Evolutionary conservation across 495 filamentous ascomycete species (phyloP).

Genomic region (Penicillium parvum): DNA sequence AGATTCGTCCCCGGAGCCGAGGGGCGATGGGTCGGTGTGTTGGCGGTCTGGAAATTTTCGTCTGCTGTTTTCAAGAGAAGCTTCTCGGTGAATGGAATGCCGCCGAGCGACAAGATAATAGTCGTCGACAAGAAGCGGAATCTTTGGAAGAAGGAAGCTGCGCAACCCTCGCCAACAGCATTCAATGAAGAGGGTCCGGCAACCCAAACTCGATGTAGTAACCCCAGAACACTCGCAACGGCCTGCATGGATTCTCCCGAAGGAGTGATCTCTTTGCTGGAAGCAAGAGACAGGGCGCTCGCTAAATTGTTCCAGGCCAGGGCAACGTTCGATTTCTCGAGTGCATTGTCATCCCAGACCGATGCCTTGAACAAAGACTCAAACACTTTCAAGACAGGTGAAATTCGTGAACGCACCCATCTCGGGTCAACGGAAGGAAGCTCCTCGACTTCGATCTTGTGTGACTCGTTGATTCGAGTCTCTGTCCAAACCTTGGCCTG

Average conservation of each 20-base stretch:
- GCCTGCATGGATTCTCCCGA: conserved; percentile 77
- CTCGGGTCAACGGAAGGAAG: conserved; percentile 74
- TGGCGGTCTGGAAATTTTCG: conserved; percentile 39
- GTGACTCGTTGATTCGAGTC: conserved; percentile 56
- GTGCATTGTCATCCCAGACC: conserved; percentile 48
- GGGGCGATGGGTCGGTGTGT: conserved; percentile 45
- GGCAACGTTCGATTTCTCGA: conserved; percentile 39
- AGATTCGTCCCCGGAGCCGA: conserved; percentile 21
- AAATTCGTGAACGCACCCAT: conserved; percentile 76
- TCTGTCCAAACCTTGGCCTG: conserved; percentile 68
- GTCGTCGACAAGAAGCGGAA: conserved; percentile 56
- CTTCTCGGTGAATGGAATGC: conserved; percentile 76
- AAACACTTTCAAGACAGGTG: conserved; percentile 57
- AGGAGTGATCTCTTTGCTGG: conserved; percentile 85
- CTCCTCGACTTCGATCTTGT: conserved; percentile 59
- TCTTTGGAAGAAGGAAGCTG: conserved; percentile 54
- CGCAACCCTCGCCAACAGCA: conserved; percentile 18
- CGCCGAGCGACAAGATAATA: conserved; percentile 62
- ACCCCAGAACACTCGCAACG: conserved; percentile 62
- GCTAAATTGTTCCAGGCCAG: conserved; percentile 67
- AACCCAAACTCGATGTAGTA: conserved; percentile 66
- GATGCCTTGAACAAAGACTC: conserved; percentile 57
- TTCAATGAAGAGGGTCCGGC: conserved; percentile 36
- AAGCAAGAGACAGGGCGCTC: conserved; percentile 67
- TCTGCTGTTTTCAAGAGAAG: conserved; percentile 44